Evolutionary conservation across 345 rosid genomes (phyloP).

Genomic region (Populus euphratica): DNA sequence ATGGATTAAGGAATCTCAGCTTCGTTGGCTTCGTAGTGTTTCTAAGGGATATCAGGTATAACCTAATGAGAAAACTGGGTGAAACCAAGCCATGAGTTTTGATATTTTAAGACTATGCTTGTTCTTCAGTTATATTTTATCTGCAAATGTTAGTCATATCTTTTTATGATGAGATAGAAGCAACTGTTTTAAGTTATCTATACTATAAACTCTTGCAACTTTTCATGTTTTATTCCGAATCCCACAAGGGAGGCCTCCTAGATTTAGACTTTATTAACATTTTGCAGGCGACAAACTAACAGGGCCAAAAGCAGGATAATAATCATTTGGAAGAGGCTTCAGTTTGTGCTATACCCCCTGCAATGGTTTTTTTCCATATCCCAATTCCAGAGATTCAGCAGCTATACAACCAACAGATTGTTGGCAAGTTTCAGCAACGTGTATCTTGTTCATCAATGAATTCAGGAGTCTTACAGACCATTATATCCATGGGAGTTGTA

Average conservation of each 20-base stretch:
- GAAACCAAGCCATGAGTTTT: background rate
- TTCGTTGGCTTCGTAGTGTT: conserved; percentile 59
- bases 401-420: conserved; percentile 47
- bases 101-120: background rate
- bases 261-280: conserved; percentile 40
- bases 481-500: conserved; percentile 70
- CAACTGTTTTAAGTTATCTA: background rate
- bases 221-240: conserved; percentile 7
- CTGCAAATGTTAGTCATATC: background rate
- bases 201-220: background rate
- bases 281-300: conserved; percentile 37
- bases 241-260: conserved; percentile 13
- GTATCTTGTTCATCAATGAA: conserved; percentile 70
- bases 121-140: background rate
- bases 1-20: conserved; percentile 87
- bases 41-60: conserved; percentile 49
- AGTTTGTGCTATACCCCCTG: conserved; percentile 27
- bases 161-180: background rate
- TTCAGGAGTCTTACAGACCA: conserved; percentile 58
- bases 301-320: conserved; percentile 30
- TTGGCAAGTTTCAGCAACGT: conserved; percentile 71
- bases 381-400: conserved; percentile 68
- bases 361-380: conserved; percentile 80
- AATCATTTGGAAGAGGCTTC: conserved; percentile 16
- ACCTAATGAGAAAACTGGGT: background rate